A percentile compares a stretch with the other conserved stretches of the same genome.
Evolutionary conservation across 192 early-diverging fungal genomes (phyloP).

Genomic region (Linnemannia zychae): DNA sequence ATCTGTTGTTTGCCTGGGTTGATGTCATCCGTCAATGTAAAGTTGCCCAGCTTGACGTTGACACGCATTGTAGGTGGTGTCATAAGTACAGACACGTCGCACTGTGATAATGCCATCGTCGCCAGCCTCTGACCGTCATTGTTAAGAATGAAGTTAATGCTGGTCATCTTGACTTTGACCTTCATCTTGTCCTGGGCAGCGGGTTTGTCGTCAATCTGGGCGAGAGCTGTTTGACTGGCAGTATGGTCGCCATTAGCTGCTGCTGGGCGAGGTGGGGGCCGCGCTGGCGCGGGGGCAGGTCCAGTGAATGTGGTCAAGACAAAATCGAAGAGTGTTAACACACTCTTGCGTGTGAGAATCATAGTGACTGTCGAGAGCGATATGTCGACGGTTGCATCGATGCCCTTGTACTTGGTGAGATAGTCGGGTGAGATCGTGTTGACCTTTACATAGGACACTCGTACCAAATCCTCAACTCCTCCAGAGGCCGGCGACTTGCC

Average conservation of each 20-base stretch:
- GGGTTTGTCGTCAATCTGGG: slow-evolving; percentile 18
- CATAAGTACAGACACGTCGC: slow-evolving; percentile 77
- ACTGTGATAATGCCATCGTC: slow-evolving; percentile 77
- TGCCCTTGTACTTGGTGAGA: slow-evolving; percentile 76
- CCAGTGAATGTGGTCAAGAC: slow-evolving; percentile 79
- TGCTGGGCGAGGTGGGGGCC: background rate
- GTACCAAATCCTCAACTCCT: slow-evolving; percentile 74
- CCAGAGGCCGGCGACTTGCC: slow-evolving; percentile 46
- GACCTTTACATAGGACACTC: slow-evolving; percentile 78
- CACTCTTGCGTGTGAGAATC: slow-evolving; percentile 86
- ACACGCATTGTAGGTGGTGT: slow-evolving; percentile 70
- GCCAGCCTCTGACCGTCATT: slow-evolving; percentile 85
- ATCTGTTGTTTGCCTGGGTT: slow-evolving; percentile 66
- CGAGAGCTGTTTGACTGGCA: background rate
- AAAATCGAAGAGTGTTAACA: slow-evolving; percentile 89
- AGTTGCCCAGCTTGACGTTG: slow-evolving; percentile 78
- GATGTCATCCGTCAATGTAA: slow-evolving; percentile 76
- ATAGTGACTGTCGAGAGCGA: slow-evolving; percentile 83
- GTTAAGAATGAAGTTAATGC: slow-evolving; percentile 87
- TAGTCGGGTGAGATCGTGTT: slow-evolving; percentile 83
- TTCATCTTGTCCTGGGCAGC: slow-evolving; percentile 70
- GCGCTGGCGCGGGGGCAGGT: slow-evolving; percentile 8
- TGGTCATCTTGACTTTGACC: slow-evolving; percentile 81
- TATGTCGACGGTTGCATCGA: slow-evolving; percentile 86
- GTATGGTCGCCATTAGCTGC: slow-evolving; percentile 9